Conservation (phyloP, 202 grass and related monocot species). For the Cymbopogon flexuosus region DNA sequence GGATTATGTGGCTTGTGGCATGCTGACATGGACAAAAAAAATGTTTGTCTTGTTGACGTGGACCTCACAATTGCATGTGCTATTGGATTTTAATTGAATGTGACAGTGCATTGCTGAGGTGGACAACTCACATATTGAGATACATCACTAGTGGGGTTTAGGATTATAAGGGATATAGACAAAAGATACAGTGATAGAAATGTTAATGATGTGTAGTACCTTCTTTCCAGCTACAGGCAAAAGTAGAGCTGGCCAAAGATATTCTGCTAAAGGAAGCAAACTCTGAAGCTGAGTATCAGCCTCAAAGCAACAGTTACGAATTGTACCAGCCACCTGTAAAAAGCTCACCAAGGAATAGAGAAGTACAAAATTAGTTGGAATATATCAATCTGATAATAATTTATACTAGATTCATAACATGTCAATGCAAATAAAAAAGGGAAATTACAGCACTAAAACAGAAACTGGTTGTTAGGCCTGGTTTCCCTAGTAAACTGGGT, state of each 20-base stretch:
- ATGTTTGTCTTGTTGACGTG: too few species aligned
- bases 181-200: background rate
- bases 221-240: slow-evolving; percentile 87
- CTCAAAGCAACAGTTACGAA: slow-evolving; percentile 95
- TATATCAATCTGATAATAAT: background rate
- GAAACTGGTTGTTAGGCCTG: background rate
- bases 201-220: slow-evolving; percentile 40
- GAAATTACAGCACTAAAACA: background rate
- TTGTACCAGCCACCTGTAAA: slow-evolving; percentile 71
- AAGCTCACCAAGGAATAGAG: background rate
- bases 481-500: too few species aligned
- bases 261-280: slow-evolving; percentile 79
- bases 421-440: background rate
- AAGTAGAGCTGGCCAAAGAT: slow-evolving; percentile 89
- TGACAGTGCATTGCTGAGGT: too few species aligned
- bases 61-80: too few species aligned
- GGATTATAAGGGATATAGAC: too few species aligned
- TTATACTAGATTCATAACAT: background rate
- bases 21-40: too few species aligned
- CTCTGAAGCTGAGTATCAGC: slow-evolving; percentile 83
- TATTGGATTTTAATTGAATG: too few species aligned
- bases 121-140: too few species aligned
- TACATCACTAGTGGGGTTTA: too few species aligned
- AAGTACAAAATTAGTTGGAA: background rate
- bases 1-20: too few species aligned